These are phyloP conservation scores for Miscanthus lutarioriparius DNA, from an alignment of 176 grass and related monocot genomes.

Conservation along the genomic window DNA sequence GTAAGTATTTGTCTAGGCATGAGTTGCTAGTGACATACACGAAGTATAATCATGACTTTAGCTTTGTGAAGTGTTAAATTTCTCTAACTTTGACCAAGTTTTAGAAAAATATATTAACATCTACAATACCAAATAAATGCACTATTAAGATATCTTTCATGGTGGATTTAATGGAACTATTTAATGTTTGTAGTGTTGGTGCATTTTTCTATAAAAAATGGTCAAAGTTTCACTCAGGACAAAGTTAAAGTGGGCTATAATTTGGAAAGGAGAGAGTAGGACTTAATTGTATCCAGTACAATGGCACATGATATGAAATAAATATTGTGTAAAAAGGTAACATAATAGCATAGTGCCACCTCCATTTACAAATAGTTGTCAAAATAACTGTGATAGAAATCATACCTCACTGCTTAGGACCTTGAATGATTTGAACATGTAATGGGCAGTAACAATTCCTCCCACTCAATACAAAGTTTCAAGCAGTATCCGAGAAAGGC, in stretches of 20 bases:
- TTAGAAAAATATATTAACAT: not conserved
- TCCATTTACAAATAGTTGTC: not conserved
- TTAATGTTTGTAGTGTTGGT: not conserved
- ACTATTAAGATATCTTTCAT: not conserved
- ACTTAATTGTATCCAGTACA: not conserved
- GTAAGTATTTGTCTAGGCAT: not conserved
- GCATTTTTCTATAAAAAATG: not conserved
- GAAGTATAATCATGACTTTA: not conserved
- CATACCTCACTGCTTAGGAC: slow-evolving; percentile 24
- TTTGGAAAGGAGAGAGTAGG: not conserved
- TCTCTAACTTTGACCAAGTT: not conserved
- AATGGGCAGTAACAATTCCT: not conserved
- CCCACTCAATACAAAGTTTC: slow-evolving; percentile 1
- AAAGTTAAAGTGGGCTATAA: not conserved
- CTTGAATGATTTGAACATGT: slow-evolving; percentile 4
- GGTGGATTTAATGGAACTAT: not conserved
- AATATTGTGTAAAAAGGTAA: not conserved
- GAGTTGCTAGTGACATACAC: not conserved
- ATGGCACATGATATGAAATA: not conserved
- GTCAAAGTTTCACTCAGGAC: not conserved
- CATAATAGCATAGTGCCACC: not conserved
- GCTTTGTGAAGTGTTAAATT: not conserved
- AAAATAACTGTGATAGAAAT: slow-evolving; percentile 4
- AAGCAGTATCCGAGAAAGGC: slow-evolving; percentile 9
- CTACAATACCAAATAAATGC: not conserved